A percentile compares a stretch with the other conserved stretches of the same genome.
phyloP scores from a whole-genome alignment of 2,329 filamentous ascomycete genomes.

The Cercospora citrullina region DNA sequence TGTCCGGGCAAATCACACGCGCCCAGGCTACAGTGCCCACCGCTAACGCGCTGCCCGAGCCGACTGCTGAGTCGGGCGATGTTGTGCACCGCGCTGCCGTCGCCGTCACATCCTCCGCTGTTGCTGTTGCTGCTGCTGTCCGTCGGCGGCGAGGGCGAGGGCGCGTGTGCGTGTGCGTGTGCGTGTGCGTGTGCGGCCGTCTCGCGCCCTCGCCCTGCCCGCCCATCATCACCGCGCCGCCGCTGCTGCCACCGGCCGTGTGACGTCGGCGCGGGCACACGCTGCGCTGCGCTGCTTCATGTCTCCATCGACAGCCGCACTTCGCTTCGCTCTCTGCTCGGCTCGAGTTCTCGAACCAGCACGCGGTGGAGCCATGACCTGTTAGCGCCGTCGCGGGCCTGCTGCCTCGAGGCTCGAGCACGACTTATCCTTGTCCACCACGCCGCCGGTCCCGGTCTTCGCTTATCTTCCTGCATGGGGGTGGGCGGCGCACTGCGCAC shows the following conservation, averaged over 20 bases:
- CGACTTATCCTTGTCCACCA: neutral
- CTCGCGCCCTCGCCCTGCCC: neutral
- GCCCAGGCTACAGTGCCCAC: slow-evolving; percentile 8
- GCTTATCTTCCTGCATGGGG: slow-evolving; percentile 13
- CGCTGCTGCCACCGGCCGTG: neutral
- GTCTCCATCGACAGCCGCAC: neutral
- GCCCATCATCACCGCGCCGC: neutral
- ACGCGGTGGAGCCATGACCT: slow-evolving; percentile 5
- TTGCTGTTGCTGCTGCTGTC: neutral
- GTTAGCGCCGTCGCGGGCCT: neutral
- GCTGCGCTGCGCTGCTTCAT: neutral
- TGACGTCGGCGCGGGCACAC: neutral
- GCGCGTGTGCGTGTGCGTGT: neutral
- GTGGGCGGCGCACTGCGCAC: neutral
- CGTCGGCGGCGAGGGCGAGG: neutral
- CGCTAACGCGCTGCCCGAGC: slow-evolving; percentile 11
- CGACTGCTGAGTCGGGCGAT: slow-evolving; percentile 2
- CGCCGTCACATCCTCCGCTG: neutral
- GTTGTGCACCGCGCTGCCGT: neutral
- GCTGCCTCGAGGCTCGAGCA: neutral
- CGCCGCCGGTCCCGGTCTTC: slow-evolving; percentile 6
- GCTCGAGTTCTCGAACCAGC: slow-evolving; percentile 11
- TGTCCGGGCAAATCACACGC: slow-evolving; percentile 13
- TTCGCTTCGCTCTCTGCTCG: slow-evolving; percentile 14
- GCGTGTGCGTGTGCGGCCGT: neutral